phyloP scores from a whole-genome alignment of 345 rosid genomes.

The Dipteronia sinensis region DNA sequence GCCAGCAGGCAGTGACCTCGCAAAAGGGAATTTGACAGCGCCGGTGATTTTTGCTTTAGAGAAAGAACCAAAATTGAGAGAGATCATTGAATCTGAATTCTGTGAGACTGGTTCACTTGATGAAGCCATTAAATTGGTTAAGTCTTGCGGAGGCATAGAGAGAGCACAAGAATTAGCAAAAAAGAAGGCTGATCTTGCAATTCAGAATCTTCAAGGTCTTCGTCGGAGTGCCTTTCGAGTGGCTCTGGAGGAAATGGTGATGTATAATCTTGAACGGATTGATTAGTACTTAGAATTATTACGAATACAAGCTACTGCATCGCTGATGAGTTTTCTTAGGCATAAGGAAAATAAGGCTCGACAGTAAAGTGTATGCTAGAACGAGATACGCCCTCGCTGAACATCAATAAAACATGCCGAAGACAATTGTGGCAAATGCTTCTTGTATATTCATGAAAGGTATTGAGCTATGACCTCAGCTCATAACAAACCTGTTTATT shows the following conservation, averaged over 20 bases:
- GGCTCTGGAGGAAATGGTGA: slow-evolving; percentile 81
- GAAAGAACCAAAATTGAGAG: slow-evolving; percentile 76
- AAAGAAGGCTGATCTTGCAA: slow-evolving; percentile 79
- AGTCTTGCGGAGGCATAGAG: slow-evolving; percentile 70
- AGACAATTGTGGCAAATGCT: slow-evolving; percentile 12
- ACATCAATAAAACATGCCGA: background rate
- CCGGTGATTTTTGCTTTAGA: slow-evolving; percentile 84
- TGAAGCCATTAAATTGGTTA: slow-evolving; percentile 71
- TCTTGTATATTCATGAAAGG: slow-evolving; percentile 33
- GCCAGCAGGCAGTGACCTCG: slow-evolving; percentile 86
- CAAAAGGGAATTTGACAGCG: slow-evolving; percentile 87
- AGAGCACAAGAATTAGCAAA: slow-evolving; percentile 73
- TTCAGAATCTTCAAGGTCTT: slow-evolving; percentile 68
- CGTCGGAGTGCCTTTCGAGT: slow-evolving; percentile 56
- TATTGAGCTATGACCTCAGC: slow-evolving; percentile 36
- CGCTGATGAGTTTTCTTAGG: background rate
- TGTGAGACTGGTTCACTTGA: slow-evolving; percentile 79
- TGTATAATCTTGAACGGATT: slow-evolving; percentile 88
- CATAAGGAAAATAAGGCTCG: background rate
- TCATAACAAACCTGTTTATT: slow-evolving; percentile 26
- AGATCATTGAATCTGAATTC: slow-evolving; percentile 89
- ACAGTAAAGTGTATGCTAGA: slow-evolving; percentile 10
- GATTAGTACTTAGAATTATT: slow-evolving; percentile 36
- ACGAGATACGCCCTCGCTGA: background rate
- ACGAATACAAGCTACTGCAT: background rate